These are phyloP conservation scores for Corchorus capsularis DNA, from an alignment of 345 rosid species.

Conservation along the genomic window DNA sequence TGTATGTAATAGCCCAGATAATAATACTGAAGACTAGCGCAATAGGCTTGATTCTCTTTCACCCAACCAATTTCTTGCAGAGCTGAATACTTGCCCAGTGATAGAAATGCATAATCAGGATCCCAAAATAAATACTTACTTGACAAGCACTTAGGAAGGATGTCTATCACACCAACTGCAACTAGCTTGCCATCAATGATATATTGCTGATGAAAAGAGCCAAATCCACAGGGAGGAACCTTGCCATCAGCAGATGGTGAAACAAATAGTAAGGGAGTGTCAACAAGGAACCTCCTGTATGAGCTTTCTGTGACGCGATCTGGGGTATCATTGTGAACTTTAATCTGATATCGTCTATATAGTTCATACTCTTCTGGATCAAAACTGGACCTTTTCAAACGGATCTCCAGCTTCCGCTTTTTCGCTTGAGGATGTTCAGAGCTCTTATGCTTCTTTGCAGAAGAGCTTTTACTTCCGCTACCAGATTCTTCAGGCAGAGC, in stretches of 20 bases:
- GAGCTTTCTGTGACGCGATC: constrained; percentile 55
- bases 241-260: constrained; percentile 59
- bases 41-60: constrained; percentile 58
- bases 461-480: constrained; percentile 43
- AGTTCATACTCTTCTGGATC: constrained; percentile 85
- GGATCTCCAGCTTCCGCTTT: constrained; percentile 73
- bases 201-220: constrained; percentile 97
- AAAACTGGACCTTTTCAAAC: constrained; percentile 78
- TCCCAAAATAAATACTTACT: constrained; percentile 98
- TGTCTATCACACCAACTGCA: constrained; percentile 93
- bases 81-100: constrained; percentile 90
- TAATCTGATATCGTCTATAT: constrained; percentile 80
- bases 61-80: constrained; percentile 87
- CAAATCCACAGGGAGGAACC: constrained; percentile 85
- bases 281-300: constrained; percentile 77
- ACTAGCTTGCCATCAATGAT: constrained; percentile 76
- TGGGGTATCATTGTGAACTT: constrained; percentile 78
- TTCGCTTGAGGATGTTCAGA: constrained; percentile 36
- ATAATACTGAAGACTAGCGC: constrained; percentile 81
- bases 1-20: constrained; percentile 98
- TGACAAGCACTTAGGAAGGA: constrained; percentile 92
- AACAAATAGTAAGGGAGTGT: constrained; percentile 74
- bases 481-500: constrained; percentile 44
- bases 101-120: constrained; percentile 86
- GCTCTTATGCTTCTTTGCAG: constrained; percentile 30